Base-by-base conservation (phyloP, 2,329 filamentous ascomycete species). In the Monosporascus sp. region DNA sequence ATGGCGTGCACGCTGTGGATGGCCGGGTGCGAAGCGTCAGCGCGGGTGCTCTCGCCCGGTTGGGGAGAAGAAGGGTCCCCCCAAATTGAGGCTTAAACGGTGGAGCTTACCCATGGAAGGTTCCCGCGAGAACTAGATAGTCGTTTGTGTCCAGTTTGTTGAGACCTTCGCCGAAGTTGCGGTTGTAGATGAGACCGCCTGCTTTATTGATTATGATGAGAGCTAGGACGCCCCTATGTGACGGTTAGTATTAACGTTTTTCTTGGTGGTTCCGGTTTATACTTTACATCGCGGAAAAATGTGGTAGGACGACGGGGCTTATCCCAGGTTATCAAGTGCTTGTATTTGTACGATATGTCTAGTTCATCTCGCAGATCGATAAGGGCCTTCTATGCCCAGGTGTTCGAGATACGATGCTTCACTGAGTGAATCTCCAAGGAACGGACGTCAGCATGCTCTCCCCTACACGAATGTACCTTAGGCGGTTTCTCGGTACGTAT, bases 141-240 rank as follows among this genome's bases (percentile, higher is more conserved):
- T 99, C 94, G 70, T 99, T 99, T 63, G 90, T 93, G 62, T 84
- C 89, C 63, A 99, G 86, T 70, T 93, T 91, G 70, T 89, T 89
- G 55, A 99, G 82, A 46, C 82, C 88, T 44, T 93, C 85, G 65
- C 92, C 86, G 72, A 99, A 97, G 67, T 91, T 89, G 64, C 91
- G 90, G 74, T 97, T 93, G 79, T 96, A 99, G 73, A 99, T 87
- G 51, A 99, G 82, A 64, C 94, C 94, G 56, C 92, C 94, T 60
- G 94, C 92, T 81, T 99, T 99, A 80, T 97, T 97, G 78, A 99
- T 96, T 70, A 99, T 88, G 70, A 97, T 91, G 68, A 99, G 87
- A 55, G 92, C 86, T 72, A 95, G 94, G 71, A 99, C 88, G 61
- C 91, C 89, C 94, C 92, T 97, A 63, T 16, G 40, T 48, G 37